A percentile compares a stretch with the other conserved stretches of the same genome.
Evolutionary conservation across 2,329 filamentous ascomycete species (phyloP).

Genomic region (Lanzia echinophila): DNA sequence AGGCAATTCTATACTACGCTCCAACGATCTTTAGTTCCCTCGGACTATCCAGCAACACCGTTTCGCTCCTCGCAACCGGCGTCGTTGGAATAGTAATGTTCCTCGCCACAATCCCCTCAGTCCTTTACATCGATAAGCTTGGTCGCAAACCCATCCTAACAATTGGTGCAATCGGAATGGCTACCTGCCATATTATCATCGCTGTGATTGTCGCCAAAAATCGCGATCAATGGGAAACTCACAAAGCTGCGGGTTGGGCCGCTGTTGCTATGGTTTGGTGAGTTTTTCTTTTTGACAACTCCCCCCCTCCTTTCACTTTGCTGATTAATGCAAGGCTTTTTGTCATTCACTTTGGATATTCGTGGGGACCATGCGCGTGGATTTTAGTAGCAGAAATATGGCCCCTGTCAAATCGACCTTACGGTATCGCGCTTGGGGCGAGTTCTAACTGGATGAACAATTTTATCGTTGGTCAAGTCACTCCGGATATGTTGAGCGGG

Average conservation of each 20-base stretch:
- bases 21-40: conserved; percentile 42
- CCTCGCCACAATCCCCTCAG: conserved; percentile 58
- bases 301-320: background rate
- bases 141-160: conserved; percentile 57
- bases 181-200: conserved; percentile 37
- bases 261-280: conserved; percentile 58
- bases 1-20: conserved; percentile 35
- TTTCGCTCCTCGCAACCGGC: conserved; percentile 59
- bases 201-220: conserved; percentile 51
- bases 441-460: conserved; percentile 59
- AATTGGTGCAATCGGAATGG: conserved; percentile 61
- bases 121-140: conserved; percentile 58
- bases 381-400: conserved; percentile 70
- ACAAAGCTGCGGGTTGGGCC: conserved; percentile 62
- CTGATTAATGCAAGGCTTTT: conserved; percentile 45
- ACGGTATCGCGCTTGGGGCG: conserved; percentile 63
- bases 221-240: conserved; percentile 47
- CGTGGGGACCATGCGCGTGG: conserved; percentile 70
- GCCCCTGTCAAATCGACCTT: conserved; percentile 62
- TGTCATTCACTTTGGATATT: conserved; percentile 67
- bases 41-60: conserved; percentile 39
- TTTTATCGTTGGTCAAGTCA: conserved; percentile 60
- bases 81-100: conserved; percentile 68
- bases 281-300: background rate
- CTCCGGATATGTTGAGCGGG: conserved; percentile 56